Percentiles rank a stretch among this genome's conserved stretches.
Evolutionary conservation across 2,329 filamentous ascomycete genomes (phyloP).

Genomic region (Xylaria digitata): DNA sequence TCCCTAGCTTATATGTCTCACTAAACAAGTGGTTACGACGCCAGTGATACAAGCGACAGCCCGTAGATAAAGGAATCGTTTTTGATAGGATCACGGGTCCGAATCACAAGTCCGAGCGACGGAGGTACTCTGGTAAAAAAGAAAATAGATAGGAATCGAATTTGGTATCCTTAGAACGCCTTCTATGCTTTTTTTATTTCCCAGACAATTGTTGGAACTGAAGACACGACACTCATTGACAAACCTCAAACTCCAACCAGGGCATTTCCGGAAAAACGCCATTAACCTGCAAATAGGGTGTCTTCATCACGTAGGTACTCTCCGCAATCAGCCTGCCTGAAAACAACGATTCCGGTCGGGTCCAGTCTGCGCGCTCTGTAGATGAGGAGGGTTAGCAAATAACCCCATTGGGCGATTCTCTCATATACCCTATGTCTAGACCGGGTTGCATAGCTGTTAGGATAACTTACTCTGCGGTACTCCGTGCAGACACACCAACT

Average conservation of each 20-base stretch:
- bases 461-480: slow-evolving; percentile 36
- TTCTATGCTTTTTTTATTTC: slow-evolving; percentile 33
- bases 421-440: neutral
- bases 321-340: slow-evolving; percentile 92
- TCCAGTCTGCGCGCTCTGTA: slow-evolving; percentile 78
- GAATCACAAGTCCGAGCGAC: neutral
- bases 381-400: slow-evolving; percentile 22
- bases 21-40: neutral
- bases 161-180: slow-evolving; percentile 40
- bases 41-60: neutral
- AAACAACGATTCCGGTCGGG: slow-evolving; percentile 88
- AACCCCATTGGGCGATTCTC: neutral
- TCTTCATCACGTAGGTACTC: slow-evolving; percentile 91
- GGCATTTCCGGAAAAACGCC: neutral
- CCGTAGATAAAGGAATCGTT: neutral
- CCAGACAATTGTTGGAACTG: neutral
- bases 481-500: slow-evolving; percentile 40
- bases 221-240: neutral
- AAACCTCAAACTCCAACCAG: slow-evolving; percentile 41
- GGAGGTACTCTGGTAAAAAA: neutral
- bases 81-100: neutral
- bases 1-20: neutral
- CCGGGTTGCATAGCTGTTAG: neutral
- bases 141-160: slow-evolving; percentile 30
- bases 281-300: slow-evolving; percentile 68